Evolutionary conservation across 139 green algal species (phyloP).

Genomic region (Picochlorum sp.): DNA sequence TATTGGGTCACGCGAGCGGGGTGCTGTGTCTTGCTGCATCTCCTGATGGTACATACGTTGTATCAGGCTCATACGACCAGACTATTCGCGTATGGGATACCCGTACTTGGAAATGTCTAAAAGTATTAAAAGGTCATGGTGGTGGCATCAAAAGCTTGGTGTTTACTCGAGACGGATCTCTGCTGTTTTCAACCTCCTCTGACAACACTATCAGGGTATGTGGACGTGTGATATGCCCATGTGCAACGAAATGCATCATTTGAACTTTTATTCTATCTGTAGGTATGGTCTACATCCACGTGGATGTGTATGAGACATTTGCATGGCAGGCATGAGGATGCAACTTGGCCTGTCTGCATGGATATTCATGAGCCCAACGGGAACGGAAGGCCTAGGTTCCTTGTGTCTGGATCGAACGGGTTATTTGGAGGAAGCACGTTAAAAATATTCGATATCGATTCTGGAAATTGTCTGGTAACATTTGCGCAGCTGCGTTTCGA

Average conservation of each 20-base stretch:
- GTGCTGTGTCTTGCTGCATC: conserved; percentile 28
- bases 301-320: conserved; percentile 33
- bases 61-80: conserved; percentile 84
- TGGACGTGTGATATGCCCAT: not conserved
- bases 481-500: too few relatives aligned
- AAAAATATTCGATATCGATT: conserved; percentile 19
- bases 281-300: conserved; percentile 14
- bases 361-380: conserved; percentile 4
- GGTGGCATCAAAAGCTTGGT: conserved; percentile 20
- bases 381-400: not conserved
- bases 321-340: conserved; percentile 29
- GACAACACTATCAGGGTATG: conserved; percentile 29
- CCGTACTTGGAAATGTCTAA: conserved; percentile 16
- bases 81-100: conserved; percentile 79
- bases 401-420: conserved; percentile 19
- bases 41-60: conserved; percentile 51
- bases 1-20: conserved; percentile 8
- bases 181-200: conserved; percentile 15
- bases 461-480: too few relatives aligned
- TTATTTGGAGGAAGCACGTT: conserved; percentile 27
- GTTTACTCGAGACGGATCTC: conserved; percentile 10
- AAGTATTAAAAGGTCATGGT: conserved; percentile 26
- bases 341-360: conserved; percentile 21
- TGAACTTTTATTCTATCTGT: not conserved
- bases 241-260: not conserved